Evolutionary conservation across 2,329 filamentous ascomycete genomes (phyloP), one percentile per base, ranked within the genome.

Genomic region (Calycina herbarum): DNA sequence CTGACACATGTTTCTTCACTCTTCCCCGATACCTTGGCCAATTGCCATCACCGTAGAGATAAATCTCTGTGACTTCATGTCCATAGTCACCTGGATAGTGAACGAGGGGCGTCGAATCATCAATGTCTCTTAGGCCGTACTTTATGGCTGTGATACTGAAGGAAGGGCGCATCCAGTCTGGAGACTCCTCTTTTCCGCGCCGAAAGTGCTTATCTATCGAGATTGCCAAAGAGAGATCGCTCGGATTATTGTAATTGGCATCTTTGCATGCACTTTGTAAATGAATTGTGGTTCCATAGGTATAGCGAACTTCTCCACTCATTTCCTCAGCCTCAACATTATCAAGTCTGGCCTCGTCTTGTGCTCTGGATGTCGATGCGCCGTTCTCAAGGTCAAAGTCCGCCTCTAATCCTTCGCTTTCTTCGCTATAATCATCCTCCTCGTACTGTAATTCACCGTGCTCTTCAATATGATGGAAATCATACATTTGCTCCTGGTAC

Each of bases 91-190:
- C 66, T 15, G 27, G 33, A 57, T 57, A 24, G 33, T 66, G 64
- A n/a, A 66, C 4, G 11, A 45, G 11, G 35, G 24, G 56, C 33
- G 8, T 24, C 29, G 45, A 58, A 60, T 68, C 56, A 3, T 59
- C 57, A 40, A 62, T 11, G 20, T 10, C 20, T 6, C 35, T 57
- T 27, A 64, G 59, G 8, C 67, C 63, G 42, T 63, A 64, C 13
- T 58, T 59, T 7, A 67, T 24, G 13, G 54, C 20, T 40, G 64
- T 54, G 13, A 69, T 61, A 38, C 62, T 65, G 33, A 69, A 10
- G 17, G 54, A 67, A n/a, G 67, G 67, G 20, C 57, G 59, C 3
- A 62, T 20, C 66, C 66, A 69, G 3, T 59, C 31, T 8, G 38
- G 61, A 56, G 56, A 24, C 48, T 48, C 8, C 0, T 33, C 13